Base-by-base conservation (phyloP, 169 alveolate genomes). In the Plasmodium chabaudi region DNA sequence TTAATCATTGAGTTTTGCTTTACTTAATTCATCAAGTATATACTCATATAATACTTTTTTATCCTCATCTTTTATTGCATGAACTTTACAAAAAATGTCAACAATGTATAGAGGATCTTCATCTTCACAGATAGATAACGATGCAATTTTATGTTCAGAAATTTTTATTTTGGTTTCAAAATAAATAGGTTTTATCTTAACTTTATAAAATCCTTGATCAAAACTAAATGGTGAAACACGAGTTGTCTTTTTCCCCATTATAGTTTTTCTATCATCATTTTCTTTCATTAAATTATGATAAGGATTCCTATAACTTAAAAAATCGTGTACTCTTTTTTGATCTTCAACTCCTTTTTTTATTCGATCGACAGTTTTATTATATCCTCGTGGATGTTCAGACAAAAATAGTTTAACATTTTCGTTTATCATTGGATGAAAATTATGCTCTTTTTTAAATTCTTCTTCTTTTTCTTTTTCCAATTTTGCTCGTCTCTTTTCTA, bases 321-420 rank as follows among this genome's bases (percentile, higher is more conserved):
- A 79, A 7, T 79, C 56, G 55, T 65, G 60, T 5, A 79, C 57
- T 46, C 89, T 57, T 46, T 60, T 79, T 47, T 79, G 65, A 55
- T 79, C 89, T 70, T 79, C 89, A n/a, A 79, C 79, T 12, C 89
- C 89, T 60, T 49, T 65, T 79, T 79, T 79, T 23, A 79, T 79
- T 42, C 89, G 64, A 10, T 60, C 61, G 17, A 79, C 89, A 19
- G 89, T 79, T 25, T 79, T 79, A 46, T 59, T 55, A 70, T 79
- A 79, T 53, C 89, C 89, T 7, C 25, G 39, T 39, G 89, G 89
- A 7, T 53, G 57, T n/a, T 79, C 82, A 39, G 79, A 65, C 49
- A 79, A 39, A 49, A 12, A 79, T 65, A 79, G 34, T 60, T 79
- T 79, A 27, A 65, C 89, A 59, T 79, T 79, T 13, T 79, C 61